A percentile compares a stretch with the other conserved stretches of the same genome.
Conservation (phyloP, 768 basidiomycete genomes). For the Serendipita sp. region DNA sequence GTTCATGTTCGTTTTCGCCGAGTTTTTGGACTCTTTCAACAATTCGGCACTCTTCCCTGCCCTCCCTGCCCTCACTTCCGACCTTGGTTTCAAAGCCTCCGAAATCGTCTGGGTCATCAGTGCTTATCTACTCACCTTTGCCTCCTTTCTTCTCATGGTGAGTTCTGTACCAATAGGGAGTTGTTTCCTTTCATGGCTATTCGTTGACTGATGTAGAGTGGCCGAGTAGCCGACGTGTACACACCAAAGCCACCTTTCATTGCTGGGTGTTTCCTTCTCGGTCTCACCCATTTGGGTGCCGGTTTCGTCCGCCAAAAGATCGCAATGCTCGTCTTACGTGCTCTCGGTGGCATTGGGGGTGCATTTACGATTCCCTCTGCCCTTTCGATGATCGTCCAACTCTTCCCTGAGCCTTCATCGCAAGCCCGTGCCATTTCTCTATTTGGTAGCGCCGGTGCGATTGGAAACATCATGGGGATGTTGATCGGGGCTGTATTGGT, state of each 20-base stretch:
- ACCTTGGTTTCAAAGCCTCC: constrained; percentile 14
- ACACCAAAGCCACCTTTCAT: constrained; percentile 29
- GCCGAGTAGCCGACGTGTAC: constrained; percentile 25
- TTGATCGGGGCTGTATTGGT: constrained; percentile 29
- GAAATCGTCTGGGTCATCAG: constrained; percentile 27
- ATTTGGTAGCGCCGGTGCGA: constrained; percentile 30
- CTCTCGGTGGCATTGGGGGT: constrained; percentile 33
- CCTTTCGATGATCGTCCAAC: constrained; percentile 30
- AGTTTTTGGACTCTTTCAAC: constrained; percentile 31
- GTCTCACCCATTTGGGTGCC: constrained; percentile 27
- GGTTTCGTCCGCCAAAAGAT: constrained; percentile 33
- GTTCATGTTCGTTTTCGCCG: constrained; percentile 24
- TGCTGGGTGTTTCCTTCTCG: constrained; percentile 25
- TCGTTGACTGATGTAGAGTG: constrained; percentile 18
- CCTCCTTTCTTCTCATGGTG: constrained; percentile 25
- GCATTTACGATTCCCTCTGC: constrained; percentile 37
- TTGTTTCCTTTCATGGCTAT: neutral
- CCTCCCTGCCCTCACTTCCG: constrained; percentile 21
- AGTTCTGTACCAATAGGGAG: constrained; percentile 6
- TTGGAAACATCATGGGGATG: constrained; percentile 31
- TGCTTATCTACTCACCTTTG: constrained; percentile 28
- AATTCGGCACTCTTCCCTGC: constrained; percentile 26
- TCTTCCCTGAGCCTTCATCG: constrained; percentile 30
- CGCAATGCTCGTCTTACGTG: constrained; percentile 33
- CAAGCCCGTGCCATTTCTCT: constrained; percentile 34